phyloP scores from a whole-genome alignment of 164 flowering plant species.

The Dillenia turbinata region DNA sequence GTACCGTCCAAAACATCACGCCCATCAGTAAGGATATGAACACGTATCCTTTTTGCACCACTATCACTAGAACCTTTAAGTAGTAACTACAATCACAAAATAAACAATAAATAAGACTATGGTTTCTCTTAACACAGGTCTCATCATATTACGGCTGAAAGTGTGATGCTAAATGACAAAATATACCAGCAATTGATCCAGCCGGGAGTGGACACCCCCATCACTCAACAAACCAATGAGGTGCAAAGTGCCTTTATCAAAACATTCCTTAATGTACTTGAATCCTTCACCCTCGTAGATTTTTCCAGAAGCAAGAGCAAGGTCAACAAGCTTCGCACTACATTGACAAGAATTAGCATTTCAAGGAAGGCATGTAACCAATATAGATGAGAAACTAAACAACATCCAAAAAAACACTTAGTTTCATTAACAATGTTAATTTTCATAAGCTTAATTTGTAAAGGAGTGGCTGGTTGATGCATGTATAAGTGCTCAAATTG shows the following conservation, averaged over 20 bases:
- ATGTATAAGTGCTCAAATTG: too few relatives aligned
- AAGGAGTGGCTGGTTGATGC: too few relatives aligned
- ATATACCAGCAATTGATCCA: slow-evolving; percentile 84
- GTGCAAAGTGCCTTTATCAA: slow-evolving; percentile 72
- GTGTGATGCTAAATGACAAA: not conserved
- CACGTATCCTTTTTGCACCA: slow-evolving; percentile 94
- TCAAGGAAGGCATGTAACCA: too few relatives aligned
- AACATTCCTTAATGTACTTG: slow-evolving; percentile 70
- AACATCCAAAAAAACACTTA: too few relatives aligned
- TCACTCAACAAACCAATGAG: slow-evolving; percentile 94
- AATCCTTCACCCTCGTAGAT: slow-evolving; percentile 91
- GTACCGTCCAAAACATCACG: slow-evolving; percentile 98
- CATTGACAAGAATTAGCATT: slow-evolving; percentile 2
- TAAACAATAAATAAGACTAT: slow-evolving; percentile 5
- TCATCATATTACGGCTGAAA: not conserved
- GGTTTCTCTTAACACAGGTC: not conserved
- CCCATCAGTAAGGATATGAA: slow-evolving; percentile 92
- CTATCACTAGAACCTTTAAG: slow-evolving; percentile 76
- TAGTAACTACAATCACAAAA: slow-evolving; percentile 49
- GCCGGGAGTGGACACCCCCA: slow-evolving; percentile 97
- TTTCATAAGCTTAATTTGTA: too few relatives aligned
- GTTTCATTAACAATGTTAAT: too few relatives aligned
- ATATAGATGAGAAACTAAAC: too few relatives aligned
- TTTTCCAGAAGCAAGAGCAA: slow-evolving; percentile 89
- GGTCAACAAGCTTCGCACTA: slow-evolving; percentile 94